Evolutionary conservation across 202 grass and related monocot genomes (phyloP).

Genomic region (Schoenoplectus triqueter): DNA sequence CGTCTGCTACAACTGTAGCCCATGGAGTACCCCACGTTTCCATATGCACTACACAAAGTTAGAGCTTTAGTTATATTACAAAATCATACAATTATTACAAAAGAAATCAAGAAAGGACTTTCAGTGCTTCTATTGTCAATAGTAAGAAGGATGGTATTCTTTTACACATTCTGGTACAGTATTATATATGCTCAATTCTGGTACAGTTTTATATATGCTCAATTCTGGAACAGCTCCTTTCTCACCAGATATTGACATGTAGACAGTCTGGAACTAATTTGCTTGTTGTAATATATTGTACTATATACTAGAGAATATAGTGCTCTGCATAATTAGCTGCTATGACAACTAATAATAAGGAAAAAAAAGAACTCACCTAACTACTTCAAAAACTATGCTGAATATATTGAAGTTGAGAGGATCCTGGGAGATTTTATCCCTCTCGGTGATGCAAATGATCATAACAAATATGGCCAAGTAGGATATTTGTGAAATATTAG

Average conservation of each 20-base stretch:
- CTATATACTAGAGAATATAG: too few relatives aligned
- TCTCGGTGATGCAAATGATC: conserved; percentile 65
- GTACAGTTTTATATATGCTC: not conserved
- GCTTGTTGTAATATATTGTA: not conserved
- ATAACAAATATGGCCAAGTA: conserved; percentile 58
- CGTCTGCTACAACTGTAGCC: conserved; percentile 64
- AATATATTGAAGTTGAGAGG: conserved; percentile 71
- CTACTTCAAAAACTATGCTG: conserved; percentile 60
- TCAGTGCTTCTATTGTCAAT: not conserved
- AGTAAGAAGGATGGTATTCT: not conserved
- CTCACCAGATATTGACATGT: not conserved
- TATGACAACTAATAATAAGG: not conserved
- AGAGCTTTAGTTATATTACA: not conserved
- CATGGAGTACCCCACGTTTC: conserved; percentile 68
- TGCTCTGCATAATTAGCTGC: not conserved
- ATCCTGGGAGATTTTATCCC: conserved; percentile 51
- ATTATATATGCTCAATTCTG: not conserved
- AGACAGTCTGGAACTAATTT: not conserved
- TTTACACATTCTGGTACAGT: not conserved
- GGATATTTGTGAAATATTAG: conserved; percentile 47
- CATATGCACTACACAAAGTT: conserved; percentile 62
- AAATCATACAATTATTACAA: not conserved
- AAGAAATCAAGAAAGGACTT: not conserved
- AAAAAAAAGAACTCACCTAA: conserved; percentile 49
- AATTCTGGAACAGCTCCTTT: not conserved